phyloP scores from a whole-genome alignment of 345 rosid genomes.

The Citrus sinensis region DNA sequence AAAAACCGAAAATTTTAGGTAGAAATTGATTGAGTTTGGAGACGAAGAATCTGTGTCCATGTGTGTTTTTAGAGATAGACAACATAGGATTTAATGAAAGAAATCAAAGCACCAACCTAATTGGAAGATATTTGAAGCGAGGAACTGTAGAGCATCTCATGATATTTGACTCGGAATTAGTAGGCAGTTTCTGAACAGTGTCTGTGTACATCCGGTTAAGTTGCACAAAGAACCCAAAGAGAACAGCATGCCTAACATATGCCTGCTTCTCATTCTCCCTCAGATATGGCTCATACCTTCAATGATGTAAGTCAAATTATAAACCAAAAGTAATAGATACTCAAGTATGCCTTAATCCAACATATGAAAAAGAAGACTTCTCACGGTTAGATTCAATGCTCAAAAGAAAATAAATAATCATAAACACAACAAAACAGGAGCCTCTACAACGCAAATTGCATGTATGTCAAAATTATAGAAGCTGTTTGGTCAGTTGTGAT shows the following conservation, averaged over 20 bases:
- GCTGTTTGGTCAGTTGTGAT: not conserved
- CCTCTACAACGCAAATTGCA: not conserved
- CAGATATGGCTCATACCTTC: constrained; percentile 87
- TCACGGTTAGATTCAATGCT: not conserved
- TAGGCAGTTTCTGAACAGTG: constrained; percentile 82
- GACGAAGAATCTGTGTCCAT: not conserved
- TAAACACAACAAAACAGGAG: not conserved
- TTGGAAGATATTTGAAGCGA: constrained; percentile 96
- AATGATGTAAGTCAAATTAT: constrained; percentile 1
- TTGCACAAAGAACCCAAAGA: constrained; percentile 98
- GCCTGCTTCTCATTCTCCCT: constrained; percentile 95
- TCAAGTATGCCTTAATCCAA: not conserved
- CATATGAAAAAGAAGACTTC: not conserved
- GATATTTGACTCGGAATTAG: constrained; percentile 87
- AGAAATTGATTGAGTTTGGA: not conserved
- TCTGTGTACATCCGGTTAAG: constrained; percentile 87
- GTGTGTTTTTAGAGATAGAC: not conserved
- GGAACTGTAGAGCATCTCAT: constrained; percentile 94
- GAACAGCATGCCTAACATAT: constrained; percentile 88
- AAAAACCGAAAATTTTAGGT: not conserved
- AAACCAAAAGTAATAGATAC: not conserved
- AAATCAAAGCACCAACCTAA: constrained; percentile 51
- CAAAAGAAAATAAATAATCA: not conserved
- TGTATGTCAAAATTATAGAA: not conserved
- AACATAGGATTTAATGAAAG: not conserved